phyloP scores from a whole-genome alignment of 192 early-diverging fungal genomes.

The Mortierella hygrophila region DNA sequence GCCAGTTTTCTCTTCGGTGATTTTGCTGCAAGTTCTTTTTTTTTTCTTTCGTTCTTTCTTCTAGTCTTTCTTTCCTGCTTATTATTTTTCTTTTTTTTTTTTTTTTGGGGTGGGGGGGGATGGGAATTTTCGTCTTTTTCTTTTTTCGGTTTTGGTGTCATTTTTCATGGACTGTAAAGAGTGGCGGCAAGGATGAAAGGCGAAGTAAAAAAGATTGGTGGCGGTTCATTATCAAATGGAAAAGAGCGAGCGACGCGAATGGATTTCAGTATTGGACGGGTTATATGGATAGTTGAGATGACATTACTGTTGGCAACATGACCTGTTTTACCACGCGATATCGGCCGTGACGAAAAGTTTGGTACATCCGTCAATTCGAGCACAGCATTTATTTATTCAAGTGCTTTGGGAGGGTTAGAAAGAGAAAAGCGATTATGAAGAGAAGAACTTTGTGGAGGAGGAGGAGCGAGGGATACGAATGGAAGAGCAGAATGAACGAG shows the following conservation, averaged over 20 bases:
- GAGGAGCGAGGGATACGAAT: not conserved
- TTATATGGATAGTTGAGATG: constrained; percentile 25
- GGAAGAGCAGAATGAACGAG: constrained; percentile 6
- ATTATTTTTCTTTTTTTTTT: not conserved
- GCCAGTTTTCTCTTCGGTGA: constrained; percentile 11
- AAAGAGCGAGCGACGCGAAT: constrained; percentile 7
- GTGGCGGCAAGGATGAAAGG: not conserved
- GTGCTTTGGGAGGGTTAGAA: constrained; percentile 52
- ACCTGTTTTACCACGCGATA: constrained; percentile 38
- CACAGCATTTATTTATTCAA: constrained; percentile 46
- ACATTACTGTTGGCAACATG: constrained; percentile 17
- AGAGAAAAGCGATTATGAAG: constrained; percentile 53
- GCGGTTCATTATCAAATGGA: not conserved
- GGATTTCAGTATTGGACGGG: not conserved
- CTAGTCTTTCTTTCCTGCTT: not conserved
- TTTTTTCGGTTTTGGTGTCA: too few species aligned
- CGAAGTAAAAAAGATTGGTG: not conserved
- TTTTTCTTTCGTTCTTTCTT: constrained; percentile 3
- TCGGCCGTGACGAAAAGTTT: constrained; percentile 56
- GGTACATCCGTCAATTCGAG: constrained; percentile 53
- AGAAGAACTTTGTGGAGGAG: constrained; percentile 21
- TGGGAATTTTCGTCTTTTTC: not conserved
- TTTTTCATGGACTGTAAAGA: not conserved
- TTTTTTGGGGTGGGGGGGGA: not conserved
- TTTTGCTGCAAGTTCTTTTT: constrained; percentile 8